phyloP scores from a whole-genome alignment of 2,329 filamentous ascomycete species.

The Trichoderma semiorbis region DNA sequence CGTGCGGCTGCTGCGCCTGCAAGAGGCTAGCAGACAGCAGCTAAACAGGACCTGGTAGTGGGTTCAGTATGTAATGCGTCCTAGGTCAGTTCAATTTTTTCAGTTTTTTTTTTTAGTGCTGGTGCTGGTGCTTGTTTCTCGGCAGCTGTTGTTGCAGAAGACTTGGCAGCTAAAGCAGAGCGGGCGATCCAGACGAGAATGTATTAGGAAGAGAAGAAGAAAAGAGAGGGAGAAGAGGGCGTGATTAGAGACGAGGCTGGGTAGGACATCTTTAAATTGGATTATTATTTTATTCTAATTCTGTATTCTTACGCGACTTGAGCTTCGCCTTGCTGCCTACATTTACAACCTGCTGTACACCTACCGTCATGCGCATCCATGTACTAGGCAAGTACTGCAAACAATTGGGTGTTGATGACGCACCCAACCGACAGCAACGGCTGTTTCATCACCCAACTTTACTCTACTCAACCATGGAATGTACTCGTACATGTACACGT shows the following conservation, averaged over 20 bases:
- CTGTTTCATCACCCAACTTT: neutral
- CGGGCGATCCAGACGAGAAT: neutral
- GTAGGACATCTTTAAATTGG: neutral
- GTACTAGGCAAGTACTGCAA: neutral
- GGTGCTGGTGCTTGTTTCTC: neutral
- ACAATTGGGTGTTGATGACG: neutral
- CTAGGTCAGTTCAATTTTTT: neutral
- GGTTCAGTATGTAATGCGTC: neutral
- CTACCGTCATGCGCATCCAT: neutral
- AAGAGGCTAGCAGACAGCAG: slow-evolving; percentile 3
- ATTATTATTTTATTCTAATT: neutral
- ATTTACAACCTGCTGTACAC: too few relatives aligned
- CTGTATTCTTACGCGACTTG: neutral
- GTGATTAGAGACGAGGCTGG: neutral
- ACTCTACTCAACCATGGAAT: neutral
- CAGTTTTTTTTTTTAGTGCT: neutral
- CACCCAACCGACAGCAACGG: neutral
- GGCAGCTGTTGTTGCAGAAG: neutral
- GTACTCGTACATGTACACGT: neutral
- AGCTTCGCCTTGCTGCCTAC: neutral
- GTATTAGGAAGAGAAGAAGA: neutral
- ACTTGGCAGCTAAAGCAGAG: neutral
- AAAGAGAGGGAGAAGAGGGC: neutral
- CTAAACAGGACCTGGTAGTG: neutral
- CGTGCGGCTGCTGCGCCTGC: slow-evolving; percentile 11